A percentile compares a stretch with the other conserved stretches of the same genome.
Conservation (phyloP, 768 basidiomycete species). For the Mycena polygramma region DNA sequence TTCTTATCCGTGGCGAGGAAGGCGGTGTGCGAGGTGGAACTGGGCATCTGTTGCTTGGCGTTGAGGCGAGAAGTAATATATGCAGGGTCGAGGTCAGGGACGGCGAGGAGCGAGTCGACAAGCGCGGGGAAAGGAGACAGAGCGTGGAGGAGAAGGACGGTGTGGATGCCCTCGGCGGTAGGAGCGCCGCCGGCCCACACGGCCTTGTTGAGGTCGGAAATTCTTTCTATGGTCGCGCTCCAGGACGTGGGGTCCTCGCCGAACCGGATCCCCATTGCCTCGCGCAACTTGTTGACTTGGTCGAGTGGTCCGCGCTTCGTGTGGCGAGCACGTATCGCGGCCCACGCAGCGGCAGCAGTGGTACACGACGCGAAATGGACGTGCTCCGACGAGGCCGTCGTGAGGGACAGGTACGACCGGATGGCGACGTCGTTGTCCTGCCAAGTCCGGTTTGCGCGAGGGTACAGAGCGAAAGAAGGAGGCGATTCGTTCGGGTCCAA, state of each 20-base stretch:
- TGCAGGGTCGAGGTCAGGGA: not conserved
- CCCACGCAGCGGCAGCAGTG: not conserved
- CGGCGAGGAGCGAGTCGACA: not conserved
- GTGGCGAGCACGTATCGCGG: not conserved
- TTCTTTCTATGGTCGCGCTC: not conserved
- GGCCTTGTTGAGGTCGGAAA: not conserved
- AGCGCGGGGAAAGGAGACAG: not conserved
- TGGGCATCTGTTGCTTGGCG: not conserved
- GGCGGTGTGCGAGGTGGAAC: not conserved
- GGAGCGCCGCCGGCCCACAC: not conserved
- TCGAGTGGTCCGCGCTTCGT: not conserved
- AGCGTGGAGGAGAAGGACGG: not conserved
- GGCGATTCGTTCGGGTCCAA: not conserved
- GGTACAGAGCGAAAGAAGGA: constrained; percentile 1
- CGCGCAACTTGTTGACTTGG: not conserved
- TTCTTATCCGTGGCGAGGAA: not conserved
- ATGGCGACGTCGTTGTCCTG: not conserved
- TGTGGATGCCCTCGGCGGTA: too few relatives aligned
- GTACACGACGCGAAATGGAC: not conserved
- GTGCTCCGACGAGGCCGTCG: not conserved
- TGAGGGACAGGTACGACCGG: not conserved
- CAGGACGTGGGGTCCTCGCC: not conserved
- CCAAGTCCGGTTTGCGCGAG: not conserved
- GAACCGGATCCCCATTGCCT: not conserved
- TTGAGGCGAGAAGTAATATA: not conserved